Evolutionary conservation across 2,329 filamentous ascomycete species (phyloP).

Genomic region (Trichophyton equinum): DNA sequence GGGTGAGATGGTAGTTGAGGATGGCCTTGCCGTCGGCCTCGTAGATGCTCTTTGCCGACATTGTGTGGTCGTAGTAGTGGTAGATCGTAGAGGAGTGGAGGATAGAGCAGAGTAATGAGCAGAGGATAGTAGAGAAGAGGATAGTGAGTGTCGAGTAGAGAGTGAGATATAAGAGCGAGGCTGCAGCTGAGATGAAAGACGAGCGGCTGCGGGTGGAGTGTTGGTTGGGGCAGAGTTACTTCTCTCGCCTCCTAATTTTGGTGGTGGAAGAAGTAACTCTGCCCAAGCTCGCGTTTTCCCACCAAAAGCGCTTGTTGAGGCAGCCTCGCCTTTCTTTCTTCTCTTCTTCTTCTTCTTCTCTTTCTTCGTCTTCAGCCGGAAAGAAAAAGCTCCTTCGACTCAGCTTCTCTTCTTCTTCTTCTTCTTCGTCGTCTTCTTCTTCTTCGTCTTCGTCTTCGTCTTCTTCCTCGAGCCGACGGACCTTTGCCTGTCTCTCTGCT

Average conservation of each 20-base stretch:
- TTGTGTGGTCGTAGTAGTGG: constrained; percentile 23
- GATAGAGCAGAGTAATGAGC: no score
- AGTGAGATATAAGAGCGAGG: no score
- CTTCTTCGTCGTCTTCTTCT: no score
- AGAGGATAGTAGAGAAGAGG: no score
- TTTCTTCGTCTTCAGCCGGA: background rate
- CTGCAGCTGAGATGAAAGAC: no score
- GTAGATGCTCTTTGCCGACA: constrained; percentile 94
- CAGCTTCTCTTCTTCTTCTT: background rate
- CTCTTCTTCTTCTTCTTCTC: background rate
- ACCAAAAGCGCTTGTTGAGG: background rate
- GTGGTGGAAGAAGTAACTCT: background rate
- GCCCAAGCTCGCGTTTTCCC: background rate
- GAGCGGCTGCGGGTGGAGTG: no score
- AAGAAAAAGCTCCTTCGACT: background rate
- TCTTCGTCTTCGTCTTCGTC: no score
- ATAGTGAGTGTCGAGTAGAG: no score
- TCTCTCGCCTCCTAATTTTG: no score
- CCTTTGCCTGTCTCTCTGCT: no score
- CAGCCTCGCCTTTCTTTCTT: constrained; percentile 1
- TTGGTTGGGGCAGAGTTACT: constrained; percentile 22
- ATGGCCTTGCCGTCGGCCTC: constrained; percentile 99
- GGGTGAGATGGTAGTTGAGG: constrained; percentile 99
- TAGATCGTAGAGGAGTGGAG: no score
- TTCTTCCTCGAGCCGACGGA: no score